Conservation (phyloP, 83 land plant species). For the Picea abies region DNA sequence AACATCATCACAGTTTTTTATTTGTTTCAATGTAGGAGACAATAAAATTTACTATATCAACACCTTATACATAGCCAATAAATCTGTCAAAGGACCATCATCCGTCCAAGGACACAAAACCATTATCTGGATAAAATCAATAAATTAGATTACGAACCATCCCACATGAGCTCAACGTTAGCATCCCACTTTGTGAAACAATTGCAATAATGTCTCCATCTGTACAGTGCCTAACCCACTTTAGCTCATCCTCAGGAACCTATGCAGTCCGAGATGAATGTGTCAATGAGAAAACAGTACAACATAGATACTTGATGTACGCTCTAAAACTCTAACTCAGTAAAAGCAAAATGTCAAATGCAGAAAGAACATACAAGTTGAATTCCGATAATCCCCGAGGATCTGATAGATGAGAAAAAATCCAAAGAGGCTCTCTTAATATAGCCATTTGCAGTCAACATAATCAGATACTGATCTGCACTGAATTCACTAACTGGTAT, state of each 20-base stretch:
- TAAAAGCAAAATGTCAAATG: not conserved
- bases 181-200: conserved; percentile 85
- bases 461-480: conserved; percentile 80
- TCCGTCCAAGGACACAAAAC: not conserved
- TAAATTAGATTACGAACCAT: conserved; percentile 42
- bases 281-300: not conserved
- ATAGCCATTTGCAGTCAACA: conserved; percentile 88
- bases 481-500: conserved; percentile 86
- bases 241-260: conserved; percentile 97
- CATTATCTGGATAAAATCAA: not conserved
- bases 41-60: no score
- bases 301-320: not conserved
- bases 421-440: conserved; percentile 88
- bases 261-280: conserved; percentile 12
- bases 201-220: conserved; percentile 83
- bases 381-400: conserved; percentile 90
- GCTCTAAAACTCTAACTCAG: not conserved
- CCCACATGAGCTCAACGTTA: conserved; percentile 60
- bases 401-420: conserved; percentile 76
- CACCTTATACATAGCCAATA: not conserved
- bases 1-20: not conserved
- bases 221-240: conserved; percentile 87
- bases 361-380: conserved; percentile 73
- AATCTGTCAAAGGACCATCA: not conserved
- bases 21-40: no score